These are phyloP conservation scores for Sparassis latifolia DNA, from an alignment of 1,284 basidiomycete genomes.

Conservation along the genomic window DNA sequence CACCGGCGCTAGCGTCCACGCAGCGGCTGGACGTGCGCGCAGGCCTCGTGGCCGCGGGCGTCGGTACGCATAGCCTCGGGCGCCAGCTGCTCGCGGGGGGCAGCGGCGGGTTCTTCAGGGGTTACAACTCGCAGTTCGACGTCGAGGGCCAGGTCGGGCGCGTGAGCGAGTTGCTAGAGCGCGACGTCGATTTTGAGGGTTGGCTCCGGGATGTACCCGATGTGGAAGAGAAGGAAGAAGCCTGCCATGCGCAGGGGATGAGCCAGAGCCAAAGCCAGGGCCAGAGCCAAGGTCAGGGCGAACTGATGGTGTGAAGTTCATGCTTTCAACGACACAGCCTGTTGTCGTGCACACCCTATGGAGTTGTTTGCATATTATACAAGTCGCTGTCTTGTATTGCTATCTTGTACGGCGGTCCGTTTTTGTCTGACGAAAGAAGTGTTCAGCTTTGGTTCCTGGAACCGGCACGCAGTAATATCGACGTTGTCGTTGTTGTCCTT, in stretches of 20 bases:
- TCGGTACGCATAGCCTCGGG: slow-evolving; percentile 6
- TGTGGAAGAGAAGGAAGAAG: slow-evolving; percentile 14
- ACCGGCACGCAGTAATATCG: no score
- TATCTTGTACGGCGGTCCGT: no score
- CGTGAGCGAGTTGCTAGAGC: slow-evolving; percentile 36
- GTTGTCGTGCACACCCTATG: neutral
- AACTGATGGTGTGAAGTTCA: neutral
- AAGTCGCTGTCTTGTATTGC: neutral
- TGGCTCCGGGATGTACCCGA: slow-evolving; percentile 34
- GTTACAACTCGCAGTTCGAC: slow-evolving; percentile 43
- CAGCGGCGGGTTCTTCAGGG: slow-evolving; percentile 26
- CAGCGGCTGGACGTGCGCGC: slow-evolving; percentile 19
- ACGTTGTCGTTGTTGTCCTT: no score
- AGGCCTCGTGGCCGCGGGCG: slow-evolving; percentile 5
- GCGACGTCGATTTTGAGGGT: slow-evolving; percentile 39
- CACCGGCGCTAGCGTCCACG: slow-evolving; percentile 34
- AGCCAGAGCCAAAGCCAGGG: neutral
- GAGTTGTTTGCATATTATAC: neutral
- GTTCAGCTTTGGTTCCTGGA: no score
- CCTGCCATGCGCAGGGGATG: neutral
- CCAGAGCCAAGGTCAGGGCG: slow-evolving; percentile 9
- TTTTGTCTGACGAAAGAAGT: no score
- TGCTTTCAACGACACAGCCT: neutral
- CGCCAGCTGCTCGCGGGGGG: slow-evolving; percentile 12
- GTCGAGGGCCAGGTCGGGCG: slow-evolving; percentile 35